Percentiles rank a stretch among this genome's conserved stretches.
phyloP scores from a whole-genome alignment of 2,329 filamentous ascomycete species.

The Kalaharituber pfeilii region DNA sequence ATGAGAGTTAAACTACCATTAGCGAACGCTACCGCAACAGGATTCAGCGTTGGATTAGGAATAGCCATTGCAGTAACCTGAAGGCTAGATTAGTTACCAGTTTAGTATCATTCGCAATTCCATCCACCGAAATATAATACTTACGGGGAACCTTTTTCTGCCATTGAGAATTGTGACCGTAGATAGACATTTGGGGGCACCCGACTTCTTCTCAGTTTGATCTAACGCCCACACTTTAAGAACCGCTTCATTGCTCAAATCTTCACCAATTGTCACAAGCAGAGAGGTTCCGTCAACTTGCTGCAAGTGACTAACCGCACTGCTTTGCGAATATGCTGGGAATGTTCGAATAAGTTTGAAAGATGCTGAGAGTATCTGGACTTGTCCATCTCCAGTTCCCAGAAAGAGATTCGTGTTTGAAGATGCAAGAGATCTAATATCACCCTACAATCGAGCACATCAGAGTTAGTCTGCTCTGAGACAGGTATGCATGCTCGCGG shows the following conservation, averaged over 20 bases:
- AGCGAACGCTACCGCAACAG: slow-evolving; percentile 74
- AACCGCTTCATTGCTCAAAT: slow-evolving; percentile 69
- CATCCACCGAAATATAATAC: slow-evolving; percentile 25
- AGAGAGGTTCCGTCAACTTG: slow-evolving; percentile 76
- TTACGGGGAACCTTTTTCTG: slow-evolving; percentile 75
- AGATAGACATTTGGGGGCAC: slow-evolving; percentile 71
- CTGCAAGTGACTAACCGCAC: slow-evolving; percentile 71
- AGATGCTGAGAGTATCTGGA: slow-evolving; percentile 69
- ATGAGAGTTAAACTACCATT: slow-evolving; percentile 91
- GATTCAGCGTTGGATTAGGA: background rate
- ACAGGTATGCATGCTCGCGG: slow-evolving; percentile 7
- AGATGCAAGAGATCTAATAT: slow-evolving; percentile 66
- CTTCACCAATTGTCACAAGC: slow-evolving; percentile 66
- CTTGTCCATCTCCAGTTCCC: slow-evolving; percentile 65
- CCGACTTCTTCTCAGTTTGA: slow-evolving; percentile 84
- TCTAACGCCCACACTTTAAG: slow-evolving; percentile 97
- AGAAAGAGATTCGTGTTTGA: slow-evolving; percentile 82
- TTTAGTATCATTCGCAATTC: no score
- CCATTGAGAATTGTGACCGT: slow-evolving; percentile 76
- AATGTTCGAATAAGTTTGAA: slow-evolving; percentile 82
- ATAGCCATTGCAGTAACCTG: slow-evolving; percentile 73
- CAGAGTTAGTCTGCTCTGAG: background rate
- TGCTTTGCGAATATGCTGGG: slow-evolving; percentile 54
- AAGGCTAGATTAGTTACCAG: slow-evolving; percentile 51
- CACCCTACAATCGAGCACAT: slow-evolving; percentile 29